Evolutionary conservation across 2,329 filamentous ascomycete genomes (phyloP).

Genomic region (Chlorencoelia australis): DNA sequence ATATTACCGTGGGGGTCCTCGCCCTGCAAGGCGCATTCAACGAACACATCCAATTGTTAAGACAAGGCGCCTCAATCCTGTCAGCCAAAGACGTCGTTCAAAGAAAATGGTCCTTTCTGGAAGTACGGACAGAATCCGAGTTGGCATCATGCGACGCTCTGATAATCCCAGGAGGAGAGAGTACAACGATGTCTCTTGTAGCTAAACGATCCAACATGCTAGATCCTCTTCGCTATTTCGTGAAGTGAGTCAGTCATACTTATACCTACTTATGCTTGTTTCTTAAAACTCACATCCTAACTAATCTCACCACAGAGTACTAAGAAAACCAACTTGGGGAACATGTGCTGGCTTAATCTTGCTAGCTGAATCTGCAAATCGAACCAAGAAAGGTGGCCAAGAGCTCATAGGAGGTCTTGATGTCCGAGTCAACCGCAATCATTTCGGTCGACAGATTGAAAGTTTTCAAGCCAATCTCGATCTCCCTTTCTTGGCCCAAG

Average conservation of each 20-base stretch:
- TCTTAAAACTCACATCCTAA: background rate
- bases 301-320: constrained; percentile 42
- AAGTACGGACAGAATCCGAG: constrained; percentile 69
- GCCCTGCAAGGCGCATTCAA: constrained; percentile 87
- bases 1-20: constrained; percentile 48
- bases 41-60: constrained; percentile 74
- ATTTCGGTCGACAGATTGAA: constrained; percentile 89
- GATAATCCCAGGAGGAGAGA: constrained; percentile 89
- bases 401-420: constrained; percentile 86
- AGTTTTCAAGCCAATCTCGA: constrained; percentile 72
- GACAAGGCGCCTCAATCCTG: constrained; percentile 51
- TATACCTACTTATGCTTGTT: background rate
- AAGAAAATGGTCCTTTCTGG: constrained; percentile 43
- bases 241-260: constrained; percentile 55
- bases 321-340: constrained; percentile 81
- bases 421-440: constrained; percentile 85
- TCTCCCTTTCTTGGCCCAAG: constrained; percentile 47
- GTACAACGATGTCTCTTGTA: constrained; percentile 84
- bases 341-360: constrained; percentile 93
- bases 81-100: constrained; percentile 10
- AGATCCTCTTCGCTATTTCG: constrained; percentile 77
- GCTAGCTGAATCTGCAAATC: constrained; percentile 77
- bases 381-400: constrained; percentile 83
- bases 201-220: constrained; percentile 72
- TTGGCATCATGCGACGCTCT: constrained; percentile 69